Base-by-base conservation (phyloP, 2,329 filamentous ascomycete genomes). In the Nothophoma quercina region DNA sequence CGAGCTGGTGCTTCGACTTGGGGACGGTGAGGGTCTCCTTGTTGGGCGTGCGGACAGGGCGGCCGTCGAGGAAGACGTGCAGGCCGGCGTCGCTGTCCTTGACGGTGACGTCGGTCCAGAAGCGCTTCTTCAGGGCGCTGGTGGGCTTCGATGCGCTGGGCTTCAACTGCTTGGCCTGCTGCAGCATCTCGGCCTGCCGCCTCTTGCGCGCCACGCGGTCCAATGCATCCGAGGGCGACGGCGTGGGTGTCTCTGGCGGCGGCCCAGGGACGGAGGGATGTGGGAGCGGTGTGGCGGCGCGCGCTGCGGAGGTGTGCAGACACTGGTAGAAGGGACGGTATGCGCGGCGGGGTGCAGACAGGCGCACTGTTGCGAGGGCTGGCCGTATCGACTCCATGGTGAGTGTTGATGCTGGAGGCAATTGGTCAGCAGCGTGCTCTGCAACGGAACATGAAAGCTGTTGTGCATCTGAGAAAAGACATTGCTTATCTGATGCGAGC, bases 81-180 rank as follows among this genome's bases (percentile, higher is more conserved):
- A 83, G 77, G 32, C 84, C 83, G 42, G 88, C 87, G 58, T 87
- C 78, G 15, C 63, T 62, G 26, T 75, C 85, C 60, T 83, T 80
- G 29, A 97, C 86, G 55, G 81, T 74, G 1, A 95, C 91, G 69
- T 95, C 84, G 74, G 89, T 91, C 93, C 93, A 98, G 78, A 97
- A 97, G 45, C 93, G 84, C 78, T 87, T 90, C 68, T 81, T 81
- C 67, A 87, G 80, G 51, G 83, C 68, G 28, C 72, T 77, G 15
- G 73, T 70, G 2, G 80, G 78, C 58, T 81, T 81, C 34, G 58
- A 60, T 3, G 78, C 73, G 44, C 76, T 69, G 2, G n/a, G n/a
- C n/a, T n/a, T n/a, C n/a, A n/a, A n/a, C n/a, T n/a, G n/a, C 56
- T 79, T 77, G 4, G 77, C 78, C 64, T 77, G 69, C 55, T 77